A percentile compares a stretch with the other conserved stretches of the same genome.
Evolutionary conservation across 2,329 filamentous ascomycete species (phyloP).

Genomic region (Arthrobotrys megalospora): DNA sequence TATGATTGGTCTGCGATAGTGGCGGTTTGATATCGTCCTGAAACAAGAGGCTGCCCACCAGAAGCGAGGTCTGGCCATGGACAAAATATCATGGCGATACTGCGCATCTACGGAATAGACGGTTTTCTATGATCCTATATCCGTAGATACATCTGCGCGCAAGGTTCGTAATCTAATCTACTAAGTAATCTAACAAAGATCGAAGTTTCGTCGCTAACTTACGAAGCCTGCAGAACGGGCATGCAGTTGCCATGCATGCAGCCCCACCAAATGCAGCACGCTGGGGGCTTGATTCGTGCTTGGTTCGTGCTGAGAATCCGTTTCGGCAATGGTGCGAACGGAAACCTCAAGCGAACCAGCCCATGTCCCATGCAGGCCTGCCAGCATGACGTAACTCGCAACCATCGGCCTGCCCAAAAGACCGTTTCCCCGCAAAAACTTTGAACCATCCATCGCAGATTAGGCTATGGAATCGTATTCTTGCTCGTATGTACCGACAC

Average conservation of each 20-base stretch:
- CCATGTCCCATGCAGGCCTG: slow-evolving; percentile 18
- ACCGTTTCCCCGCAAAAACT: slow-evolving; percentile 51
- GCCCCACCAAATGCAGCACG: slow-evolving; percentile 16
- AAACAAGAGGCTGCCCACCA: slow-evolving; percentile 17
- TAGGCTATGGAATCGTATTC: slow-evolving; percentile 39
- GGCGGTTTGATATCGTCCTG: slow-evolving; percentile 31
- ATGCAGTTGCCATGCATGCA: slow-evolving; percentile 34
- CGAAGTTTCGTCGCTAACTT: slow-evolving; percentile 16
- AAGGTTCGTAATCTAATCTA: slow-evolving; percentile 1
- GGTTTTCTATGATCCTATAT: background rate
- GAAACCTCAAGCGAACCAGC: slow-evolving; percentile 7
- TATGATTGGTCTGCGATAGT: slow-evolving; percentile 25
- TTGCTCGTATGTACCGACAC: background rate
- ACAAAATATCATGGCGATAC: background rate
- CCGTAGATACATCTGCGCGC: background rate
- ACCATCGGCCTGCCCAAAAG: slow-evolving; percentile 23
- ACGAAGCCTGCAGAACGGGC: slow-evolving; percentile 18
- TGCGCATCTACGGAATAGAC: background rate
- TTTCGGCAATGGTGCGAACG: slow-evolving; percentile 50
- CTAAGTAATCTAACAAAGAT: background rate
- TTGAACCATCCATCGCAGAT: slow-evolving; percentile 29
- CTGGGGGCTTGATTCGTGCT: slow-evolving; percentile 3
- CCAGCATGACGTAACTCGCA: slow-evolving; percentile 53
- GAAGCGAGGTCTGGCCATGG: background rate
- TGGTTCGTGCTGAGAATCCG: slow-evolving; percentile 35